Base-by-base conservation (phyloP, 495 filamentous ascomycete species). In the Aspergillus steynii region DNA sequence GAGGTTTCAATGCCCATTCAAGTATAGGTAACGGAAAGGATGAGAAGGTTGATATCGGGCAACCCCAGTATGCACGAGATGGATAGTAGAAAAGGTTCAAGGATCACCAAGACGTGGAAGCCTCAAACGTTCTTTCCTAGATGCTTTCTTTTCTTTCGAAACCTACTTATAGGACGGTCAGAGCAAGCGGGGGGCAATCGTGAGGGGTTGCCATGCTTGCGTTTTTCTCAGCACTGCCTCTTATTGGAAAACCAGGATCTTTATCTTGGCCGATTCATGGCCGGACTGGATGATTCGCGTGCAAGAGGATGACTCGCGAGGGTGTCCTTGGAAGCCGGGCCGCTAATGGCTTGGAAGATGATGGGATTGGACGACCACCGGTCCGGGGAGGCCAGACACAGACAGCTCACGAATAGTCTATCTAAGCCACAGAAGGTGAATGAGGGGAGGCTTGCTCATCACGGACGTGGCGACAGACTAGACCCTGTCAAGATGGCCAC, bases 1-100 rank as follows among this genome's bases (percentile, higher is more conserved):
- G 63, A 64, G 49, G 66, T 73, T 55, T 77, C 74, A 67, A 75
- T 71, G 74, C 74, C 74, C 74, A 77, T 77, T 77, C 74, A 77
- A 77, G 67, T 64, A 61, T 63, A 51, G 68, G 64, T 64, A 55
- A 51, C 34, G 48, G 31, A 31, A 65, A 49, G 20, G 32, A 46
- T 56, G 55, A 54, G 61, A 48, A 26, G 47, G 61, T 42, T 25
- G 47, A 55, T 29, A 12, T 29, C 15, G 7, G 50, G 55, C 9
- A 3, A 32, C 1, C 15, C 25, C 9, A 3, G 29, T 3, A n/a
- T 29, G 14, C 25, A 58, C 55, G 59, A 9, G 27, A 58, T 12
- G 45, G 26, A 48, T 4, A 27, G 28, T 3, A 48, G 37, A 32
- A 10, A 47, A 25, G 42, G 8, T 27, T 46, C 42, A 2, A 50